phyloP scores from a whole-genome alignment of 2,329 filamentous ascomycete species.

The Clarireedia paspali region DNA sequence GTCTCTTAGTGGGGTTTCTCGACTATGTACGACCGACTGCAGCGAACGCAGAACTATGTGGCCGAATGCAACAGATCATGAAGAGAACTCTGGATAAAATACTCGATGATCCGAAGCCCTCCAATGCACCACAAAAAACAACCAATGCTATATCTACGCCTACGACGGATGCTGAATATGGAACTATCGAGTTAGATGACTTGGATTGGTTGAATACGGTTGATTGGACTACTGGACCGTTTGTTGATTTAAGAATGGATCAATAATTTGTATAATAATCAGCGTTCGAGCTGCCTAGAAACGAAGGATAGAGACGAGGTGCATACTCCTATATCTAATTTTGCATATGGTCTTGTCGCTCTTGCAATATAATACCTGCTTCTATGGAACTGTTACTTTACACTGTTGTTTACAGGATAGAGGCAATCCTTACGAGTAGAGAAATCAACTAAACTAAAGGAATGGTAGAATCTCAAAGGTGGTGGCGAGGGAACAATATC shows the following conservation, averaged over 20 bases:
- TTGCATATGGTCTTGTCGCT: too few relatives aligned
- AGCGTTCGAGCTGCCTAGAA: too few relatives aligned
- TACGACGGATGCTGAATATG: not conserved
- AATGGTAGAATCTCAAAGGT: too few relatives aligned
- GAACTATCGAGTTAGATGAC: slow-evolving; percentile 14
- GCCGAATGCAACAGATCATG: slow-evolving; percentile 39
- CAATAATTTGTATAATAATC: too few relatives aligned
- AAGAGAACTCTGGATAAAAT: slow-evolving; percentile 43
- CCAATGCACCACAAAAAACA: not conserved
- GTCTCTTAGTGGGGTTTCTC: slow-evolving; percentile 42
- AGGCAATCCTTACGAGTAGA: too few relatives aligned
- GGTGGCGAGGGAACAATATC: too few relatives aligned
- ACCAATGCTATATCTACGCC: not conserved
- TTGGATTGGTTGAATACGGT: slow-evolving; percentile 27
- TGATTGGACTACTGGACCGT: slow-evolving; percentile 26
- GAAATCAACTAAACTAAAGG: too few relatives aligned
- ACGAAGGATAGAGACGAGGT: too few relatives aligned
- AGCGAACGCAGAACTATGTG: slow-evolving; percentile 41
- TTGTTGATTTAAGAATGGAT: slow-evolving; percentile 17
- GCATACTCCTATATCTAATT: too few relatives aligned
- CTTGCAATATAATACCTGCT: too few relatives aligned
- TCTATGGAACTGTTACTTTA: too few relatives aligned
- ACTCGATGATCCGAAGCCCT: slow-evolving; percentile 19
- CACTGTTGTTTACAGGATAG: too few relatives aligned
- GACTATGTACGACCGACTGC: slow-evolving; percentile 42